Evolutionary conservation across 2,329 filamentous ascomycete genomes (phyloP), one percentile per base, ranked within the genome.

Genomic region (Aureobasidium sp.): DNA sequence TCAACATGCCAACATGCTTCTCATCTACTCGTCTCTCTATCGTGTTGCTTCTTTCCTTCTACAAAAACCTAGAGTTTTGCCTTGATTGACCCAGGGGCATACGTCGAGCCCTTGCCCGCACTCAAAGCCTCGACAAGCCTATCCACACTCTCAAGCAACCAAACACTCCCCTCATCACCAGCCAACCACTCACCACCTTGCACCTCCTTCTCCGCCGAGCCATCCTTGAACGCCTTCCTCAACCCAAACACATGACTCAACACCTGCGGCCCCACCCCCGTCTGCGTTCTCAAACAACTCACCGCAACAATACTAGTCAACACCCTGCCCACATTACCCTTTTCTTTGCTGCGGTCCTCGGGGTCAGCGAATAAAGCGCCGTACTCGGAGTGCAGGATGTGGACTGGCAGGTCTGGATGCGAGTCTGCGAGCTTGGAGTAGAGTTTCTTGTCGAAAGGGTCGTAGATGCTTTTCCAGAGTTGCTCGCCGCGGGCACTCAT

Each of bases 231-330:
- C 0, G 85, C 88, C 77, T 94, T 94, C 63, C 88, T 76, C 74
- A 95, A 71, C 0, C 90, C 90, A 76, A 91, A 93, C 0, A 94
- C 80, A 74, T 95, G 90, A 67, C 87, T 90, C 20, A 88, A 76
- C 14, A 95, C 89, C 78, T 94, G 90, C 1, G 90, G 90, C 0
- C 86, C 90, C 0, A 94, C 90, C 0, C 90, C 90, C 11, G 87
- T 89, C 79, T 94, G 90, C 48, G 90, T 83, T 3, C 90, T 77
- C 72, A 95, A 72, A 69, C 89, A 91, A 5, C 89, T 80, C 34
- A 95, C 81, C 0, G 88, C 90, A 5, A 91, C 80, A 14, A 94
- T 74, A 60, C 84, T 88, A 0, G 90, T 94, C 65, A 91, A 75
- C 0, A 89, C 82, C 0, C 90, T 76, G 0, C 90, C 90, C 0